These are phyloP conservation scores for Penicillium sp. DNA, from an alignment of 2,329 filamentous ascomycete genomes.

Conservation along the genomic window DNA sequence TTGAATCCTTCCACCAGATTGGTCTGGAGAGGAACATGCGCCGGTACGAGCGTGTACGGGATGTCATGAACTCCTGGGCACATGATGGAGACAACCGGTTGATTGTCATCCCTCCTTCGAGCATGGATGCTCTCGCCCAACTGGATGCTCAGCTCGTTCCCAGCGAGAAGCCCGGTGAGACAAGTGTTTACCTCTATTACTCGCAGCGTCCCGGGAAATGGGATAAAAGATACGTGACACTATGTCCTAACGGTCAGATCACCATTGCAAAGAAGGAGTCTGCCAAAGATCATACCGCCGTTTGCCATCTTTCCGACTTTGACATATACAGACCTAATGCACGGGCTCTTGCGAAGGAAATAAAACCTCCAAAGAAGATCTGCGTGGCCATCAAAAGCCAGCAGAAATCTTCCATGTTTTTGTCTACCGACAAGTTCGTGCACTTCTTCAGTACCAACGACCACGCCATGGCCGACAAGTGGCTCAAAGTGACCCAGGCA, in stretches of 20 bases:
- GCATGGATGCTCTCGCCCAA: slow-evolving; percentile 40
- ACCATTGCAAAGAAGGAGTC: slow-evolving; percentile 67
- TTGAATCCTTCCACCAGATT: slow-evolving; percentile 72
- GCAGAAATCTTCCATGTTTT: slow-evolving; percentile 80
- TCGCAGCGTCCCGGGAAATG: slow-evolving; percentile 81
- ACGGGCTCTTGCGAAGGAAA: slow-evolving; percentile 63
- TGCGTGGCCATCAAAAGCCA: slow-evolving; percentile 92
- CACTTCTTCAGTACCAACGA: slow-evolving; percentile 90
- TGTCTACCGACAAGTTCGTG: slow-evolving; percentile 79
- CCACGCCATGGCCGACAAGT: slow-evolving; percentile 61
- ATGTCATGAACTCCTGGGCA: slow-evolving; percentile 93
- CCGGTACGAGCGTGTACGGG: slow-evolving; percentile 79
- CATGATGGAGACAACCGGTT: slow-evolving; percentile 73
- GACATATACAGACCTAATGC: slow-evolving; percentile 81
- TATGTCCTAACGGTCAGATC: slow-evolving; percentile 71
- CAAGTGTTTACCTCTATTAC: slow-evolving; percentile 72
- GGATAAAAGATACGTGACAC: slow-evolving; percentile 77
- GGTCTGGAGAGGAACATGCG: slow-evolving; percentile 80
- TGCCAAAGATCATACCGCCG: slow-evolving; percentile 65
- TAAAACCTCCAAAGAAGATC: slow-evolving; percentile 80
- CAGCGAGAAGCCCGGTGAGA: slow-evolving; percentile 61
- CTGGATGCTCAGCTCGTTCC: slow-evolving; percentile 67
- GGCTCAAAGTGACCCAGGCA: slow-evolving; percentile 68
- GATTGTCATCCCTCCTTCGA: slow-evolving; percentile 62
- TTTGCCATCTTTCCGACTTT: slow-evolving; percentile 88